Base-by-base conservation (phyloP, 2,329 filamentous ascomycete genomes). In the Colletotrichum nymphaeae region DNA sequence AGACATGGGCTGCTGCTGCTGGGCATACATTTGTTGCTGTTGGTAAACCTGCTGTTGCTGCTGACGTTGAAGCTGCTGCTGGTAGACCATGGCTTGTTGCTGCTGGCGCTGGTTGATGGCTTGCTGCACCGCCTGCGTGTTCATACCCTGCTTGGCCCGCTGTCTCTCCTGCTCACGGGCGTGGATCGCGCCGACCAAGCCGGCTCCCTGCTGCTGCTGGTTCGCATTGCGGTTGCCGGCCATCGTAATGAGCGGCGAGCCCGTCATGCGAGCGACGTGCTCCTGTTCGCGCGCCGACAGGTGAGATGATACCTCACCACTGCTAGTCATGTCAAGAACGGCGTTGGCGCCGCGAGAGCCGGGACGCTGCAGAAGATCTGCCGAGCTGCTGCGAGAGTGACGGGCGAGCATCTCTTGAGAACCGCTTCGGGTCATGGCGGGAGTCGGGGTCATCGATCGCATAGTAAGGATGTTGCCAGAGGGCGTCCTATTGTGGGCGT, bases 211-310 rank as follows among this genome's bases (percentile, higher is more conserved):
- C 75, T 85, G 85, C 63, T 87, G 86, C 63, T 88, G 88, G 5
- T 88, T 76, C 24, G 64, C 75, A 28, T 71, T 75, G 12, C 67
- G 59, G 42, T 72, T 72, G 8, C 62, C 67, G 7, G 69, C 89
- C 80, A 97, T 85, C 72, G 89, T 91, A 77, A 97, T 89, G 63
- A 97, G 85, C 0, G 95, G 93, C 0, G 91, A 92, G 1, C 94
- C 93, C 0, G 95, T 97, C 77, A 94, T 87, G 49, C 93, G 91
- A 11, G 95, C 94, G n/a, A 97, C 89, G 76, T 97, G 93, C 82
- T 97, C 94, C 80, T 97, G 95, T 81, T 98, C 95, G 19, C 93
- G 91, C 22, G 95, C 95, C 24, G 94, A 95, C n/a, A 98, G 86
- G 70, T 92, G 89, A 0, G 89, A 87, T 28, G 78, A 86, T 58